Evolutionary conservation across 345 rosid genomes (phyloP).

Genomic region (Draba incana): DNA sequence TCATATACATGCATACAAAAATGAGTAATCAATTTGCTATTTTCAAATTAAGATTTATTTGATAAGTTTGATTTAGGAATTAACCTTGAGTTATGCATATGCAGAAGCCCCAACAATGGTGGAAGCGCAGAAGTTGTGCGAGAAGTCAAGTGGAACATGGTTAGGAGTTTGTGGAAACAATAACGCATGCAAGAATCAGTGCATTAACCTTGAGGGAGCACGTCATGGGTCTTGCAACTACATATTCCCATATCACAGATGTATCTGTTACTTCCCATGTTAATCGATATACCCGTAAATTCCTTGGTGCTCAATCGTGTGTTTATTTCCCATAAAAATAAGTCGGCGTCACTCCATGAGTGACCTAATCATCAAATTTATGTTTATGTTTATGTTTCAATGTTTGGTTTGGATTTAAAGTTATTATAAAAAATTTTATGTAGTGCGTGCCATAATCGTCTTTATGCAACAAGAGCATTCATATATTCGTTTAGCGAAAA

Average conservation of each 20-base stretch:
- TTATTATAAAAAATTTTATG: too few species aligned
- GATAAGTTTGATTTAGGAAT: not conserved
- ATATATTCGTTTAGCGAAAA: too few species aligned
- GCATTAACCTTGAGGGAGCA: conserved; percentile 44
- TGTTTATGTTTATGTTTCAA: not conserved
- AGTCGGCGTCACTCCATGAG: conserved; percentile 8
- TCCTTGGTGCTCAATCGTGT: not conserved
- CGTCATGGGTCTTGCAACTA: conserved; percentile 27
- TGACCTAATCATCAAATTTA: too few species aligned
- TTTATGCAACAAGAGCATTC: too few species aligned
- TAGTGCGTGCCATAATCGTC: too few species aligned
- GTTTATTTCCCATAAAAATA: conserved; percentile 2
- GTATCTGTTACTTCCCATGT: conserved; percentile 20
- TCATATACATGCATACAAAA: not conserved
- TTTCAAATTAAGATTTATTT: not conserved
- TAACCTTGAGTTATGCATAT: not conserved
- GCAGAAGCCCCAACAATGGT: conserved; percentile 25
- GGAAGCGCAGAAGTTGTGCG: conserved; percentile 28
- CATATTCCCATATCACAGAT: conserved; percentile 17
- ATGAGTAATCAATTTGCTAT: not conserved
- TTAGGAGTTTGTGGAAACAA: conserved; percentile 26
- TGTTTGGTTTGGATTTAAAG: not conserved
- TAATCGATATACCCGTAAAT: not conserved
- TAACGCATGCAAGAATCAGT: conserved; percentile 12
- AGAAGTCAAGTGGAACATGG: conserved; percentile 27